Evolutionary conservation across 192 early-diverging fungal genomes (phyloP).

Genomic region (Backusella liffmaniae): DNA sequence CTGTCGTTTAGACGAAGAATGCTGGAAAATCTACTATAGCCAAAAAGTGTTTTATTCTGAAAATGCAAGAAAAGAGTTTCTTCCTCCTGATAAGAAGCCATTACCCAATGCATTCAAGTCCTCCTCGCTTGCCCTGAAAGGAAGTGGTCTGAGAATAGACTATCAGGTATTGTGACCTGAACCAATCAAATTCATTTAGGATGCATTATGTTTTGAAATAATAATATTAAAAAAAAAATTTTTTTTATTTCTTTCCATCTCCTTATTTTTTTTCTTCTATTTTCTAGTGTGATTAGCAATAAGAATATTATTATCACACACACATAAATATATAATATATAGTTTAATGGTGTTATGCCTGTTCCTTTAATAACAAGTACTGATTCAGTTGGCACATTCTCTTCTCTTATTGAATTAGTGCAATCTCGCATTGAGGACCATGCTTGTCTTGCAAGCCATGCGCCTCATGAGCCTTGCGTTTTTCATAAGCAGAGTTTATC

Average conservation of each 20-base stretch:
- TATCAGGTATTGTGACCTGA: conserved; percentile 27
- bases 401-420: neutral
- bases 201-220: conserved; percentile 5
- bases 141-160: conserved; percentile 32
- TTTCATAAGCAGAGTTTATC: neutral
- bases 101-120: conserved; percentile 40
- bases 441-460: neutral
- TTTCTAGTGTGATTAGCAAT: neutral
- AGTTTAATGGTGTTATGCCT: conserved; percentile 12
- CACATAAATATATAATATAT: too few relatives aligned
- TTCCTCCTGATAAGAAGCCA: conserved; percentile 34
- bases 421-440: neutral
- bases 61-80: conserved; percentile 20
- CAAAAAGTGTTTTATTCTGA: conserved; percentile 24
- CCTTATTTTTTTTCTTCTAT: neutral
- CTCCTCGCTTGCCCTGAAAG: conserved; percentile 30
- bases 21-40: conserved; percentile 31
- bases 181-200: conserved; percentile 1
- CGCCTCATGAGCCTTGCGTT: conserved; percentile 7
- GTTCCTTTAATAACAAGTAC: neutral
- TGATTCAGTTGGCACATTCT: neutral
- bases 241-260: conserved; percentile 6
- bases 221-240: conserved; percentile 13
- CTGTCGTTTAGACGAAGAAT: conserved; percentile 24
- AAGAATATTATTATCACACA: neutral